Evolutionary conservation across 345 rosid genomes (phyloP).

Genomic region (Streptanthus diversifolius): DNA sequence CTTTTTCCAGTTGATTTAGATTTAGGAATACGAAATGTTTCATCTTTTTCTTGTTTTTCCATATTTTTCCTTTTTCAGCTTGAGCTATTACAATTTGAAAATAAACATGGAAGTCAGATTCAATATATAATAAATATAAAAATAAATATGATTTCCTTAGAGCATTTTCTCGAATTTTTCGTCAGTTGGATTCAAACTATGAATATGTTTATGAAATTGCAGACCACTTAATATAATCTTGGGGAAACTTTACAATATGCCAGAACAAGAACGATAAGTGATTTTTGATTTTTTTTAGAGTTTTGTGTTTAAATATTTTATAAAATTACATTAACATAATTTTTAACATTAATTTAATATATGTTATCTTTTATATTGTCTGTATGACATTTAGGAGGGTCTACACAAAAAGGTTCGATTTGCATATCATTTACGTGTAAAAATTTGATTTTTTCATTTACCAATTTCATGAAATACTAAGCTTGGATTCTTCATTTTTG

Average conservation of each 20-base stretch:
- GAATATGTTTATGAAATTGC: background rate
- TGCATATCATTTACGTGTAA: background rate
- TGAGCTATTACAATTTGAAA: background rate
- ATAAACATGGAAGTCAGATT: background rate
- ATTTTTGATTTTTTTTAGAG: constrained; percentile 3
- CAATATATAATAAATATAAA: background rate
- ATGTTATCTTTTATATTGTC: background rate
- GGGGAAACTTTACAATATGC: background rate
- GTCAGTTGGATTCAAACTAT: background rate
- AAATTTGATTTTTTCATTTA: background rate
- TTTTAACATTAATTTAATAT: background rate
- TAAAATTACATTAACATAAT: background rate
- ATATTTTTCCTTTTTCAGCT: background rate
- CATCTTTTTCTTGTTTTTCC: background rate
- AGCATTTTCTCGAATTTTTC: background rate
- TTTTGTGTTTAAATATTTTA: background rate
- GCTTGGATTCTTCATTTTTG: background rate
- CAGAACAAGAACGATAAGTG: background rate
- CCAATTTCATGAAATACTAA: background rate
- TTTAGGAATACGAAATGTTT: background rate
- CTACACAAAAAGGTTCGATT: constrained; percentile 23
- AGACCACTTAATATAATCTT: background rate
- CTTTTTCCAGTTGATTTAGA: background rate
- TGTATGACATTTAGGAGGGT: background rate
- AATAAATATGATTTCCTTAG: background rate